Base-by-base conservation (phyloP, 1,139 yeast genomes). In the Hemisphaericaspora xylanilytica region DNA sequence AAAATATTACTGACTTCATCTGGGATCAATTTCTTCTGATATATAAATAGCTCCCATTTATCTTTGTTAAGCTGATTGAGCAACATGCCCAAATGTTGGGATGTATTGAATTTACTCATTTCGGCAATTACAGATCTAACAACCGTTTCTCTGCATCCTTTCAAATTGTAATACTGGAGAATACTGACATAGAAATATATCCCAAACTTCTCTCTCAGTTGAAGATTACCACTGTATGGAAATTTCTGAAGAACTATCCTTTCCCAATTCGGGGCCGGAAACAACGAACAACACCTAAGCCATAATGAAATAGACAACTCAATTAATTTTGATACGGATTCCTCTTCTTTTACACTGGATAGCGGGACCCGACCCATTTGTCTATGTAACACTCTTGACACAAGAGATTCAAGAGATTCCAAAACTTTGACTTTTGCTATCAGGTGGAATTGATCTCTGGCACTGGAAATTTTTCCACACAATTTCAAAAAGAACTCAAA, bases 361-460 rank as follows among this genome's bases (percentile, higher is more conserved):
- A 63, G 45, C 0, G 75, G 72, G 29, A 65, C 53, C 14, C 67
- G 49, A 1, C 72, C 66, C 75, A 70, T 70, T 22, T 59, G 61
- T 12, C 41, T 42, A 38, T 60, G 58, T 4, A 47, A 45, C 15
- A 37, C 36, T 22, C 40, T 40, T 14, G 31, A 21, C n/a, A 36
- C 36, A 2, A 29, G 22, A 9, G 36, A 44, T 40, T 27, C 46
- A 39, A 36, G 42, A 10, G 11, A 8, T 16, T 32, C 17, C 11
- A 40, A 27, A 2, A 17, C 14, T 24, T 35, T 34, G 5, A n/a
- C 9, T 22, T 38, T 17, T 2, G 6, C 5, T 15, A 25, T n/a
- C 28, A 24, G 18, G 17, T 21, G 32, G 8, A 17, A 17, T 29
- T 29, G 4, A 14, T 6, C 20, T 12, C n/a, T 29, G 15, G 4